Evolutionary conservation across 1,284 basidiomycete genomes (phyloP), one percentile per base, ranked within the genome.

Genomic region (Vanrija sp.): DNA sequence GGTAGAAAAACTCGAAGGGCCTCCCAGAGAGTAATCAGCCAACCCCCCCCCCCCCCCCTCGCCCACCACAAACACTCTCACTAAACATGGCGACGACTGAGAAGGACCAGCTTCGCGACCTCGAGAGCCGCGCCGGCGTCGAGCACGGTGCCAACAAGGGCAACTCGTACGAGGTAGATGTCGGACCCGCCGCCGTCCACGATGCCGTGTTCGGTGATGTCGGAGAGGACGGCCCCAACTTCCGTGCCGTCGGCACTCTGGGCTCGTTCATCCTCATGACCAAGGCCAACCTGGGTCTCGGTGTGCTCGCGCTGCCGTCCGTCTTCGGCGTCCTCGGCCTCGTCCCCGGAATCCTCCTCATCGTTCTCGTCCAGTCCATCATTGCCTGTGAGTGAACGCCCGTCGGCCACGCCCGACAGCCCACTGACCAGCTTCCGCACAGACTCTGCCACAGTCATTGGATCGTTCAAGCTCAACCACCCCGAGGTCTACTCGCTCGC

Each of bases 231-330:
- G 67, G 65, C 26, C 67, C 65, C 14, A 65, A 68, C 50, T 69
- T 64, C 54, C 60, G 65, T 29, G 63, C 60, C 34, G 26, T 60
- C 60, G 43, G 65, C 54, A 6, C 58, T 58, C 28, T 39, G 39
- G 47, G 61, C 54, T 14, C 57, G 57, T 44, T 59, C 43, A 61
- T 65, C 26, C 60, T 71, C 39, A 62, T 62, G 60, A 62, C 68
- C 43, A 60, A 66, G 60, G 61, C 65, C 15, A 67, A 70, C 58
- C 66, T 74, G 38, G 71, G 67, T 49, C 59, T 72, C 25, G 70
- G 69, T 55, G 69, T 72, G 7, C 56, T 71, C 18, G 64, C 68
- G 4, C 66, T 72, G 44, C 71, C 71, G 4, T 51, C 63, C 8
- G 65, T 72, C 8, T 63, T 73, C 23, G 53, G 61, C 34, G 60